phyloP scores from a whole-genome alignment of 192 early-diverging fungal genomes.

The Backusella tarrabulga region DNA sequence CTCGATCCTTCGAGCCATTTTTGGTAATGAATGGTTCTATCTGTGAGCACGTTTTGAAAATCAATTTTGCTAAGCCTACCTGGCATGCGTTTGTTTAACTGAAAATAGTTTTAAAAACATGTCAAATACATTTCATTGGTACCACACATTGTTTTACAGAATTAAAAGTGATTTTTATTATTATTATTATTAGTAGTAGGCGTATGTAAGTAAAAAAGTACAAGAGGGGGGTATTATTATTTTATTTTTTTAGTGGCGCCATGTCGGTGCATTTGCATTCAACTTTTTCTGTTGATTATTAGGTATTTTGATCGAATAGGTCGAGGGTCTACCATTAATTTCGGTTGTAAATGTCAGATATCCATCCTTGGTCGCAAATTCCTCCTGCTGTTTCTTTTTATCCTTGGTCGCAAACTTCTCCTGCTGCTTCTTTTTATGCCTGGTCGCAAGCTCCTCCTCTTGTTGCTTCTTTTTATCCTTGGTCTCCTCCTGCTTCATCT shows the following conservation, averaged over 20 bases:
- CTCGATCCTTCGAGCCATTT: not conserved
- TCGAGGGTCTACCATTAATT: conserved; percentile 13
- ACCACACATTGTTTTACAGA: not conserved
- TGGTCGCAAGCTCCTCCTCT: too few relatives aligned
- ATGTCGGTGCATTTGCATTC: not conserved
- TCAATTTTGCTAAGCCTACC: not conserved
- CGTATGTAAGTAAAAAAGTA: not conserved
- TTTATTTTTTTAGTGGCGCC: not conserved
- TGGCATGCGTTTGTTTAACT: not conserved
- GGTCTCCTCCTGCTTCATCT: not conserved
- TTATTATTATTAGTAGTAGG: not conserved
- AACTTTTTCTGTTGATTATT: not conserved
- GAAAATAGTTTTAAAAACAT: not conserved
- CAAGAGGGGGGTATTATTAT: not conserved
- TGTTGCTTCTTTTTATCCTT: not conserved
- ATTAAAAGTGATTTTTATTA: not conserved
- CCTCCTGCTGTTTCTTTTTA: not conserved
- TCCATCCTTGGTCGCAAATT: conserved; percentile 9
- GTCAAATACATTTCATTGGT: not conserved
- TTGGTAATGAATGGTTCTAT: not conserved
- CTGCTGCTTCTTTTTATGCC: too few relatives aligned
- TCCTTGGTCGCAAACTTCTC: not conserved
- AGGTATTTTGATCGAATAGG: conserved; percentile 12
- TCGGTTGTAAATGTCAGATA: conserved; percentile 14
- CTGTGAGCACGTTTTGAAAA: not conserved